phyloP scores from a whole-genome alignment of 805 yeast species.

The Candida sithepensis region DNA sequence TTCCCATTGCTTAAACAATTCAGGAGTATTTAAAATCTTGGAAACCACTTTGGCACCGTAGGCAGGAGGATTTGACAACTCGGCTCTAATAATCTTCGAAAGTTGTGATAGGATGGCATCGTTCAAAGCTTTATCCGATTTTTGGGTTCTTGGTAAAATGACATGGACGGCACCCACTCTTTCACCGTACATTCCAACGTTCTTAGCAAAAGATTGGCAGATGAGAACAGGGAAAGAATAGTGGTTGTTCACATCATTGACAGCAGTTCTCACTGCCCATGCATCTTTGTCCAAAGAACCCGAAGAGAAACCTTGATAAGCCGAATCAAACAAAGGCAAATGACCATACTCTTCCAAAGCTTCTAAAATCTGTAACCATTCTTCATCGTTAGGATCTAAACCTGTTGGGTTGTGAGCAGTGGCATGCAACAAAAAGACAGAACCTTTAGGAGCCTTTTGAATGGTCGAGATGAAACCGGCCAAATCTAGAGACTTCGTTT shows the following conservation, averaged over 20 bases:
- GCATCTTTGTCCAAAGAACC: slow-evolving; percentile 84
- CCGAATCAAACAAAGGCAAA: slow-evolving; percentile 85
- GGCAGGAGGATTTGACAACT: slow-evolving; percentile 91
- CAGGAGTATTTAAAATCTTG: slow-evolving; percentile 63
- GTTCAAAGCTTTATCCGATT: slow-evolving; percentile 33
- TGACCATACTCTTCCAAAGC: slow-evolving; percentile 60
- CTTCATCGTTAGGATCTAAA: slow-evolving; percentile 78
- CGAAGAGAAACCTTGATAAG: slow-evolving; percentile 96
- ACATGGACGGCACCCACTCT: slow-evolving; percentile 92
- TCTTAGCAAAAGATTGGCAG: slow-evolving; percentile 96
- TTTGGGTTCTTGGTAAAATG: slow-evolving; percentile 45
- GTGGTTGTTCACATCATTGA: slow-evolving; percentile 40
- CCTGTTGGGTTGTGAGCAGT: slow-evolving; percentile 99
- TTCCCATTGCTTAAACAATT: slow-evolving; percentile 75
- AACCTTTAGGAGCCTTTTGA: slow-evolving; percentile 65
- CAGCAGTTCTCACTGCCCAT: slow-evolving; percentile 70
- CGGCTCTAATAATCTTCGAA: slow-evolving; percentile 71
- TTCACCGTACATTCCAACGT: slow-evolving; percentile 96
- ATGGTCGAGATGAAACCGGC: slow-evolving; percentile 64
- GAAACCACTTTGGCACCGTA: slow-evolving; percentile 93
- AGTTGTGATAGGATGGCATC: slow-evolving; percentile 72
- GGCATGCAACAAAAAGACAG: slow-evolving; percentile 82
- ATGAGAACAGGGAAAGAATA: slow-evolving; percentile 56
- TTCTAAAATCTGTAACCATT: slow-evolving; percentile 72
- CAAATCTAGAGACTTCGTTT: slow-evolving; percentile 66